phyloP scores from a whole-genome alignment of 805 yeast species.

The Starmerella sirachaensis region DNA sequence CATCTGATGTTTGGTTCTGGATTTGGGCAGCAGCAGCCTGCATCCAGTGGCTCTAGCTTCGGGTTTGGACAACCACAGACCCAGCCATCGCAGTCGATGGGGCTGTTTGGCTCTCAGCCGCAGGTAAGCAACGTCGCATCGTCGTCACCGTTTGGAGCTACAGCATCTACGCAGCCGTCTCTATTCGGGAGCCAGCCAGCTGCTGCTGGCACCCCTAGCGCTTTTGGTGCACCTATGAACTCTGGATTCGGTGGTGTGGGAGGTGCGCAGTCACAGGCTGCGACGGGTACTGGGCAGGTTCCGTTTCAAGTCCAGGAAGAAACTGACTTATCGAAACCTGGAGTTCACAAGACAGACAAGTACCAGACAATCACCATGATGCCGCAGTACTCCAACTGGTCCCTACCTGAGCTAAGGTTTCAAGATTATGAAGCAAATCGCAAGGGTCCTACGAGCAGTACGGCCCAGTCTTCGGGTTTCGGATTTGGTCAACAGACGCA shows the following conservation, averaged over 20 bases:
- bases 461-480: slow-evolving; percentile 3
- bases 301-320: slow-evolving; percentile 33
- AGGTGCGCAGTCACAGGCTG: slow-evolving; percentile 1
- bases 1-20: slow-evolving; percentile 12
- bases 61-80: slow-evolving; percentile 21
- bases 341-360: slow-evolving; percentile 26
- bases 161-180: slow-evolving; percentile 23
- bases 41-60: slow-evolving; percentile 6
- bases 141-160: slow-evolving; percentile 18
- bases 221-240: slow-evolving; percentile 28
- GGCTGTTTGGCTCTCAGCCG: slow-evolving; percentile 15
- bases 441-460: slow-evolving; percentile 25
- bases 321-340: slow-evolving; percentile 42
- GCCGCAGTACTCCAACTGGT: slow-evolving; percentile 78
- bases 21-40: slow-evolving; percentile 18
- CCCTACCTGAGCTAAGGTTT: slow-evolving; percentile 77
- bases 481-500: slow-evolving; percentile 11
- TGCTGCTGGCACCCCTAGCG: slow-evolving; percentile 1
- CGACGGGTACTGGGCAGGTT: slow-evolving; percentile 48
- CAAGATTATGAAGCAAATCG: slow-evolving; percentile 76
- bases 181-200: slow-evolving; percentile 18
- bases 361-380: slow-evolving; percentile 71
- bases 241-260: slow-evolving; percentile 22
- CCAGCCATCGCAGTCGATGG: slow-evolving; percentile 9
- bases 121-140: slow-evolving; percentile 14